phyloP scores from a whole-genome alignment of 805 yeast species.

The Saturnispora dispora region DNA sequence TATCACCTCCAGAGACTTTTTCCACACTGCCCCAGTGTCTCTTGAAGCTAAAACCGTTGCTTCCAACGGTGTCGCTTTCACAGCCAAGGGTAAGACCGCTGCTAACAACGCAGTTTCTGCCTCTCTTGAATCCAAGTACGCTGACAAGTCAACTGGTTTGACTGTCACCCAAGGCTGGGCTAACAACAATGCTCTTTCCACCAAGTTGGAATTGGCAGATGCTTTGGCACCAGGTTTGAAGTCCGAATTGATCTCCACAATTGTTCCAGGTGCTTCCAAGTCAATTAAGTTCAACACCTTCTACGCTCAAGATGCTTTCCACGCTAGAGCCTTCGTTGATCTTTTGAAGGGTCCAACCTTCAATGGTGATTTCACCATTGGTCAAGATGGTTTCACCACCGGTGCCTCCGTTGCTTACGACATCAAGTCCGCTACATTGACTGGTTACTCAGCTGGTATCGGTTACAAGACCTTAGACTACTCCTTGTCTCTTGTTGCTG shows the following conservation, averaged over 20 bases:
- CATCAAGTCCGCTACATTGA: conserved; percentile 82
- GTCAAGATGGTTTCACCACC: conserved; percentile 92
- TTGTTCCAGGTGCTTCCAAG: conserved; percentile 78
- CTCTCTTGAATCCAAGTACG: conserved; percentile 81
- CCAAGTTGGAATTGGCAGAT: conserved; percentile 88
- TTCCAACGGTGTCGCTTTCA: conserved; percentile 92
- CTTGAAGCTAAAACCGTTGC: conserved; percentile 88
- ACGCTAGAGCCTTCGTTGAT: conserved; percentile 92
- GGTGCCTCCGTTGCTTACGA: conserved; percentile 98
- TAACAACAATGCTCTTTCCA: conserved; percentile 82
- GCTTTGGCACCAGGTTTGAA: conserved; percentile 92
- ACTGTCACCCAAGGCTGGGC: conserved; percentile 97
- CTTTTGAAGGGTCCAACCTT: conserved; percentile 92
- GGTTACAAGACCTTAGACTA: conserved; percentile 88
- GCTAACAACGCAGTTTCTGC: conserved; percentile 76
- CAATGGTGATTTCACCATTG: conserved; percentile 89
- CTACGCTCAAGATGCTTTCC: conserved; percentile 87
- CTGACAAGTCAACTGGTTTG: conserved; percentile 87
- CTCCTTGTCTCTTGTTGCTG: conserved; percentile 76
- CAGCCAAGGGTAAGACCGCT: conserved; percentile 72
- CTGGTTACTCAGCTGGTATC: conserved; percentile 87
- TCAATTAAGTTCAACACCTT: conserved; percentile 83
- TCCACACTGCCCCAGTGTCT: conserved; percentile 79
- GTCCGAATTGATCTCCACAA: conserved; percentile 81
- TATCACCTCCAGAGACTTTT: conserved; percentile 85